These are phyloP conservation scores for Picochlorum sp. DNA, from an alignment of 139 green algal species.

Conservation along the genomic window DNA sequence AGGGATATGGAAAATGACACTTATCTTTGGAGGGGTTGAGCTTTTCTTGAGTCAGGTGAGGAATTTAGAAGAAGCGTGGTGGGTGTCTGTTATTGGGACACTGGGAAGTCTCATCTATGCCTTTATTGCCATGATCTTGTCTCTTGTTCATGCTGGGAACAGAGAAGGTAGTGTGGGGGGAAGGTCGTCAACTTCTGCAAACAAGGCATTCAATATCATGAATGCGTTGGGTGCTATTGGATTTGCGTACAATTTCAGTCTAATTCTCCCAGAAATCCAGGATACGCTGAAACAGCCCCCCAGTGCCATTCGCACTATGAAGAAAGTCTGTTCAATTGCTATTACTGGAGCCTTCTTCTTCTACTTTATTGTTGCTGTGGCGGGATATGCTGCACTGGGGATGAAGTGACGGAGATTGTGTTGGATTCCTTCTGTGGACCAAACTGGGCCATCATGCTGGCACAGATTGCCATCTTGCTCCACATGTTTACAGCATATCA, in stretches of 20 bases:
- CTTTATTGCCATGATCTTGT: conserved; percentile 33
- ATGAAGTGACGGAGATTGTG: conserved; percentile 6
- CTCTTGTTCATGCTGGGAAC: neutral
- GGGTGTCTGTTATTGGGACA: conserved; percentile 16
- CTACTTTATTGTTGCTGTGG: conserved; percentile 14
- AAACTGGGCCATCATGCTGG: conserved; percentile 9
- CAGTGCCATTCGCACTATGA: conserved; percentile 11
- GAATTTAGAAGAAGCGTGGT: conserved; percentile 17
- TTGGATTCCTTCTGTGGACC: conserved; percentile 17
- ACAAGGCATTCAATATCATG: conserved; percentile 34
- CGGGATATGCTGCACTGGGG: conserved; percentile 12
- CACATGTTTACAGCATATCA: conserved; percentile 31
- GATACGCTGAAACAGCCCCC: conserved; percentile 27
- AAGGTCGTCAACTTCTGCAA: neutral
- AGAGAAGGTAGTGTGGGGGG: conserved; percentile 10
- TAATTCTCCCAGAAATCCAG: conserved; percentile 38
- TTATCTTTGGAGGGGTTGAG: conserved; percentile 36
- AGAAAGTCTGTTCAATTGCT: neutral
- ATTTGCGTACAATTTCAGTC: conserved; percentile 33
- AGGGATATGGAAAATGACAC: conserved; percentile 27
- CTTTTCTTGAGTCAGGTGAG: conserved; percentile 35
- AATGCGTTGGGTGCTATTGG: conserved; percentile 39
- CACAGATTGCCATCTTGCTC: conserved; percentile 8
- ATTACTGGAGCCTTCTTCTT: conserved; percentile 18
- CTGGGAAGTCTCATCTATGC: conserved; percentile 40